A percentile compares a stretch with the other conserved stretches of the same genome.
Evolutionary conservation across 306 rosid genomes (phyloP).

Genomic region (Cotoneaster glaucophyllus): DNA sequence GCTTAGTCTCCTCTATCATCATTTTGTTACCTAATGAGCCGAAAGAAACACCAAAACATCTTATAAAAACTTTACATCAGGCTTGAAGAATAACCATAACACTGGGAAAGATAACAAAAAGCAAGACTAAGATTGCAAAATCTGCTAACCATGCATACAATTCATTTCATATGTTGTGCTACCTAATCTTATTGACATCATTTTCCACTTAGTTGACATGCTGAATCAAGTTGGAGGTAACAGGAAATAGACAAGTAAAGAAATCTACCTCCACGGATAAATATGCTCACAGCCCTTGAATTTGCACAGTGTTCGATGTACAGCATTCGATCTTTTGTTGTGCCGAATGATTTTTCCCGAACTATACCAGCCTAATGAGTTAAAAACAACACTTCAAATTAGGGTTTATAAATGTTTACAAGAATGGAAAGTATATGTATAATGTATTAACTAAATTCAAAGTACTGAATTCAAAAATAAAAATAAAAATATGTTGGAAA

Average conservation of each 20-base stretch:
- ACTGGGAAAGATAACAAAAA: neutral
- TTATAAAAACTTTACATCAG: neutral
- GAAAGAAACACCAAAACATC: conserved; percentile 14
- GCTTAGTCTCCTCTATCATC: conserved; percentile 98
- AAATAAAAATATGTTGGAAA: neutral
- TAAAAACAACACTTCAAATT: neutral
- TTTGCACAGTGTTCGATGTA: conserved; percentile 98
- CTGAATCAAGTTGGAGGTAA: neutral
- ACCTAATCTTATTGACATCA: neutral
- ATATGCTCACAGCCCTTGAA: conserved; percentile 87
- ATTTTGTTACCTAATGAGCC: conserved; percentile 74
- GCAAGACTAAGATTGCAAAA: neutral
- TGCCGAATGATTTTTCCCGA: conserved; percentile 89
- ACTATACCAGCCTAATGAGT: conserved; percentile 77
- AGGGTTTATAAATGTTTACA: neutral
- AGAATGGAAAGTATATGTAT: neutral
- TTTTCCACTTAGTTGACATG: neutral
- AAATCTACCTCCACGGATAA: conserved; percentile 81
- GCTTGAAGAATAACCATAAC: neutral
- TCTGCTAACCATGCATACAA: neutral
- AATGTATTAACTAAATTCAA: neutral
- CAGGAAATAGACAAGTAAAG: neutral
- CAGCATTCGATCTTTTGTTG: conserved; percentile 93
- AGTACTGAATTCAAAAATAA: neutral
- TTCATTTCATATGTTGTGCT: neutral